Percentiles rank a stretch among this genome's conserved stretches.
These are phyloP conservation scores for Cadophora sp. DNA, from an alignment of 2,329 filamentous ascomycete species.

Conservation along the genomic window DNA sequence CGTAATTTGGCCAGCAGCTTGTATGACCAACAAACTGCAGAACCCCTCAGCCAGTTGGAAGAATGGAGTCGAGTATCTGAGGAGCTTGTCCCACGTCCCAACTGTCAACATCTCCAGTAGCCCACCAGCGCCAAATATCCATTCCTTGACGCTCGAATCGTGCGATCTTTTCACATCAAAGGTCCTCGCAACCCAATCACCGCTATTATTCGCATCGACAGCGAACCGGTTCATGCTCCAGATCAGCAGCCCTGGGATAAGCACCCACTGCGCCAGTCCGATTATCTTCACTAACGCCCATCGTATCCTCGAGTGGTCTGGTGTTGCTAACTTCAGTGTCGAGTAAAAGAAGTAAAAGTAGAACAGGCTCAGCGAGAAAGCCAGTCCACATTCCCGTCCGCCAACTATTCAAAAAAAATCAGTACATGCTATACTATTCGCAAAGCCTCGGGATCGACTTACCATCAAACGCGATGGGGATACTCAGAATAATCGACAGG, in stretches of 20 bases:
- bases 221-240: slow-evolving; percentile 97
- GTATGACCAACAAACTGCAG: slow-evolving; percentile 94
- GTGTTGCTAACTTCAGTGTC: slow-evolving; percentile 78
- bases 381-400: slow-evolving; percentile 90
- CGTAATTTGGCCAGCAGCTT: slow-evolving; percentile 92
- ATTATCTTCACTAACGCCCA: slow-evolving; percentile 73
- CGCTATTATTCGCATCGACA: slow-evolving; percentile 77
- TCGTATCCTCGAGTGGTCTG: slow-evolving; percentile 77
- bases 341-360: slow-evolving; percentile 92
- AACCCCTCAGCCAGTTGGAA: slow-evolving; percentile 97
- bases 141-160: slow-evolving; percentile 75
- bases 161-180: slow-evolving; percentile 71
- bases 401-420: slow-evolving; percentile 58
- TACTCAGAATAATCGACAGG: slow-evolving; percentile 90
- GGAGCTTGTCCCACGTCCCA: slow-evolving; percentile 85
- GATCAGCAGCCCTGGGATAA: slow-evolving; percentile 86
- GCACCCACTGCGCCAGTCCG: slow-evolving; percentile 81
- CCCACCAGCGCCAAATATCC: slow-evolving; percentile 87
- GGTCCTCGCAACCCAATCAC: slow-evolving; percentile 82
- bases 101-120: slow-evolving; percentile 81
- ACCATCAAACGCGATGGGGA: slow-evolving; percentile 94
- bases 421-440: background rate
- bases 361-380: slow-evolving; percentile 89
- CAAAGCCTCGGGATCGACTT: background rate
- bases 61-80: slow-evolving; percentile 90